Conservation (phyloP, 2,329 filamentous ascomycete species). For the Aspergillus japonicus region DNA sequence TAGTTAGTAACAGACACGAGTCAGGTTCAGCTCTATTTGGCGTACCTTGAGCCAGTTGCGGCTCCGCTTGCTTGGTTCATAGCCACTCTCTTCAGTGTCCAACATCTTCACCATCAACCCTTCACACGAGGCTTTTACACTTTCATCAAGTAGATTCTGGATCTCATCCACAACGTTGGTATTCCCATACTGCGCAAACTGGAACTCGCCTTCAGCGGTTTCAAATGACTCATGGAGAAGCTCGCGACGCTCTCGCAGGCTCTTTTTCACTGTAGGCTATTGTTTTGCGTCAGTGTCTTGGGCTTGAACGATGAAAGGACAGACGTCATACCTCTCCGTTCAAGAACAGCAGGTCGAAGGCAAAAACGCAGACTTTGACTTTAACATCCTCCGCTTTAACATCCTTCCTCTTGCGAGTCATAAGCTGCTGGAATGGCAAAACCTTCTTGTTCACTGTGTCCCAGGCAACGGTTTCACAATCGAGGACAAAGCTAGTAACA, state of each 20-base stretch:
- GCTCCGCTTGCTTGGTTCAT: slow-evolving; percentile 93
- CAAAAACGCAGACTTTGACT: slow-evolving; percentile 95
- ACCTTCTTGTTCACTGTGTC: slow-evolving; percentile 94
- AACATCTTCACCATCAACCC: slow-evolving; percentile 99
- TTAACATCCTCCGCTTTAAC: slow-evolving; percentile 94
- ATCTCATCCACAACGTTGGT: slow-evolving; percentile 91
- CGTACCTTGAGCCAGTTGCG: slow-evolving; percentile 95
- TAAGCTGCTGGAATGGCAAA: slow-evolving; percentile 92
- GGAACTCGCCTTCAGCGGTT: slow-evolving; percentile 83
- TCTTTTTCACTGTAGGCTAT: slow-evolving; percentile 75
- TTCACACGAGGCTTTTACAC: slow-evolving; percentile 92
- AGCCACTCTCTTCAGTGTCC: slow-evolving; percentile 86
- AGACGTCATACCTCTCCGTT: slow-evolving; percentile 67
- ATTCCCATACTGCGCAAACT: slow-evolving; percentile 83
- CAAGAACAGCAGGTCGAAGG: slow-evolving; percentile 89
- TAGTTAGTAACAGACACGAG: slow-evolving; percentile 3
- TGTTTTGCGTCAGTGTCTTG: slow-evolving; percentile 10
- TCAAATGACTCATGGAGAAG: slow-evolving; percentile 71
- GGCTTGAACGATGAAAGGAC: not conserved
- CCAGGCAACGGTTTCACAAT: slow-evolving; percentile 97
- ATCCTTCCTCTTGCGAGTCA: slow-evolving; percentile 97
- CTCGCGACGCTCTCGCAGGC: slow-evolving; percentile 78
- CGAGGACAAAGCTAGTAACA: slow-evolving; percentile 94
- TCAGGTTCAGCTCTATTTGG: not conserved
- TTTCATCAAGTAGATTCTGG: slow-evolving; percentile 86